A percentile compares a stretch with the other conserved stretches of the same genome.
Evolutionary conservation across 1,284 basidiomycete genomes (phyloP).

Genomic region (Lentinus polychrous): DNA sequence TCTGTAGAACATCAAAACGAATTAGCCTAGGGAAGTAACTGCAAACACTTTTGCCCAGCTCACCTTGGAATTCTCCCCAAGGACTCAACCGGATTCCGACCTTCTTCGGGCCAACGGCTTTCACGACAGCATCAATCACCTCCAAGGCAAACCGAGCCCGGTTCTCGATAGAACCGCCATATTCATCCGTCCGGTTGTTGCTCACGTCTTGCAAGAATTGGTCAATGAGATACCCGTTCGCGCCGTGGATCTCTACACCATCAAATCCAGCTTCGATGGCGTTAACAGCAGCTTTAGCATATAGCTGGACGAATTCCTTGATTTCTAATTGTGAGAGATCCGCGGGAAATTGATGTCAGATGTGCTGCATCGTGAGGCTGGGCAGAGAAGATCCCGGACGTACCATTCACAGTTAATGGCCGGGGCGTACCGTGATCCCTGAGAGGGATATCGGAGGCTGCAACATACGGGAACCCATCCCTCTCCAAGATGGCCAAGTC

Average conservation of each 20-base stretch:
- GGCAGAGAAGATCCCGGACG: background rate
- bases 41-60: slow-evolving; percentile 3
- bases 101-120: slow-evolving; percentile 30
- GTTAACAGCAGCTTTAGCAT: slow-evolving; percentile 18
- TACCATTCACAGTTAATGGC: slow-evolving; percentile 14
- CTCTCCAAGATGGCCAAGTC: slow-evolving; percentile 19
- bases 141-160: slow-evolving; percentile 38
- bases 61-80: slow-evolving; percentile 34
- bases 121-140: slow-evolving; percentile 36
- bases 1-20: slow-evolving; percentile 14
- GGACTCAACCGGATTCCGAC: slow-evolving; percentile 47
- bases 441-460: slow-evolving; percentile 37
- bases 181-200: slow-evolving; percentile 48
- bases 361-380: background rate
- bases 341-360: background rate
- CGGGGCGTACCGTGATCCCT: slow-evolving; percentile 23
- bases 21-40: background rate
- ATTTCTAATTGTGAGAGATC: slow-evolving; percentile 14
- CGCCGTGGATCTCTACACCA: slow-evolving; percentile 25
- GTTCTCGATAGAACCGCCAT: slow-evolving; percentile 47
- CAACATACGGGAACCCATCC: slow-evolving; percentile 29
- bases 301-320: slow-evolving; percentile 19
- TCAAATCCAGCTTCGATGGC: slow-evolving; percentile 25
- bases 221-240: slow-evolving; percentile 30
- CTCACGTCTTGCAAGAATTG: slow-evolving; percentile 29